phyloP scores from a whole-genome alignment of 2,329 filamentous ascomycete species.

The Trichothecium roseum region DNA sequence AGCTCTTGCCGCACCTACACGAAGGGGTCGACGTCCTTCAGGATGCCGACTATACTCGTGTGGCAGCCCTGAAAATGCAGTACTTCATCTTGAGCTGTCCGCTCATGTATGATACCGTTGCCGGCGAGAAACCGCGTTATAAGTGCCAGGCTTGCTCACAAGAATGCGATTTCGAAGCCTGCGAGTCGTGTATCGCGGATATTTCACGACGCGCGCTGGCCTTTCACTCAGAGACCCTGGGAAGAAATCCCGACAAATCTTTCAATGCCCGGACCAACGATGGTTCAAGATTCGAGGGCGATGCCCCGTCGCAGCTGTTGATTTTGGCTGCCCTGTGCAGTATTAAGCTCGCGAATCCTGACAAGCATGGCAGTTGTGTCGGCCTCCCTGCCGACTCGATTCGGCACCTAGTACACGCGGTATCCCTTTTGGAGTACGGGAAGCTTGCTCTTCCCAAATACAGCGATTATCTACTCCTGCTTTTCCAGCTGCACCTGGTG shows the following conservation, averaged over 20 bases:
- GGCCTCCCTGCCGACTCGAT: conserved; percentile 8
- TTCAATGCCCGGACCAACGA: conserved; percentile 6
- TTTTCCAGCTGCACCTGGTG: conserved; percentile 40
- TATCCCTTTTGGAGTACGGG: conserved; percentile 39
- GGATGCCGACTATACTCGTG: conserved; percentile 12
- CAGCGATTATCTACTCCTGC: conserved; percentile 34
- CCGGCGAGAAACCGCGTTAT: conserved; percentile 10
- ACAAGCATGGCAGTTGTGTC: not conserved
- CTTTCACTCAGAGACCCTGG: conserved; percentile 6
- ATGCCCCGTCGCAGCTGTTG: conserved; percentile 10
- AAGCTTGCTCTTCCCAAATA: conserved; percentile 33
- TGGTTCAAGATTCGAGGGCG: conserved; percentile 15
- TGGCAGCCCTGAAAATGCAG: conserved; percentile 27
- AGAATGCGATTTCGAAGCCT: conserved; percentile 9
- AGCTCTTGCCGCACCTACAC: conserved; percentile 4
- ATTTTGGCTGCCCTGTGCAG: conserved; percentile 23
- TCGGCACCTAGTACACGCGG: conserved; percentile 33
- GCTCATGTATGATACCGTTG: conserved; percentile 11
- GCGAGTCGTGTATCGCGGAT: conserved; percentile 12
- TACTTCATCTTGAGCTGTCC: conserved; percentile 32
- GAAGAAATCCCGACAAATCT: conserved; percentile 3
- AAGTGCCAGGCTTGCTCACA: conserved; percentile 14
- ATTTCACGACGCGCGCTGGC: conserved; percentile 13
- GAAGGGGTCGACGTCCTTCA: conserved; percentile 16
- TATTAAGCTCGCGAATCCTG: conserved; percentile 14